These are phyloP conservation scores for Chlorella sorokiniana DNA, from an alignment of 139 green algal species.

Conservation along the genomic window DNA sequence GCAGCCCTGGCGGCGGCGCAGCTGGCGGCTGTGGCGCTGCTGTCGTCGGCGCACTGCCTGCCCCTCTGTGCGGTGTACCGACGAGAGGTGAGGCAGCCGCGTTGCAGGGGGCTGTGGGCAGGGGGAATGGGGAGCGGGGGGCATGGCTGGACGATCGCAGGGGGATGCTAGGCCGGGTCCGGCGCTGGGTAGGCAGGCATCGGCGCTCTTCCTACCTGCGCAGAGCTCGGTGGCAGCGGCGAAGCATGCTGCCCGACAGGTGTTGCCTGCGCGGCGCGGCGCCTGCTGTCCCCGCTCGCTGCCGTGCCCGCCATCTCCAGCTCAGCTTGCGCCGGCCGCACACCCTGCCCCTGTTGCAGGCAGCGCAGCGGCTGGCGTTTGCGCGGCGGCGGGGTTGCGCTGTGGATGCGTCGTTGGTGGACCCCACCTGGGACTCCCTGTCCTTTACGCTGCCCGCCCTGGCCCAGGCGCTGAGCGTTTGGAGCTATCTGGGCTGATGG, in stretches of 20 bases:
- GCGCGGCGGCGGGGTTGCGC: neutral
- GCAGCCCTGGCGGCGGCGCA: neutral
- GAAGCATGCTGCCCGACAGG: no score
- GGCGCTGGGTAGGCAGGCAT: no score
- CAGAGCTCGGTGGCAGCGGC: no score
- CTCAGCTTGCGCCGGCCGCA: no score
- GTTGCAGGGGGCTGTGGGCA: no score
- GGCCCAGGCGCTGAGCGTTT: neutral
- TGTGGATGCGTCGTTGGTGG: neutral
- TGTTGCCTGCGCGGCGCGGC: no score
- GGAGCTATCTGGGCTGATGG: neutral
- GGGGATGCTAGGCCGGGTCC: no score
- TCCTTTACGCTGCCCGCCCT: neutral
- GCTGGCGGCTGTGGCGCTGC: neutral
- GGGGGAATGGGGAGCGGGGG: no score
- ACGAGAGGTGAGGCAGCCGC: slow-evolving; percentile 11
- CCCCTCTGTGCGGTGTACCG: neutral
- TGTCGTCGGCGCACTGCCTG: slow-evolving; percentile 1
- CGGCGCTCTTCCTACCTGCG: no score
- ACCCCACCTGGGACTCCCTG: neutral
- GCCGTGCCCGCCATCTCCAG: no score
- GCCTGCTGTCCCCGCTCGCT: no score
- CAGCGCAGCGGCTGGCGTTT: neutral
- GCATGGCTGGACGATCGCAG: no score
- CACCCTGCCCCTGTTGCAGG: neutral